phyloP scores from a whole-genome alignment of 2,329 filamentous ascomycete species.

The Ceratocystiopsis minuta region DNA sequence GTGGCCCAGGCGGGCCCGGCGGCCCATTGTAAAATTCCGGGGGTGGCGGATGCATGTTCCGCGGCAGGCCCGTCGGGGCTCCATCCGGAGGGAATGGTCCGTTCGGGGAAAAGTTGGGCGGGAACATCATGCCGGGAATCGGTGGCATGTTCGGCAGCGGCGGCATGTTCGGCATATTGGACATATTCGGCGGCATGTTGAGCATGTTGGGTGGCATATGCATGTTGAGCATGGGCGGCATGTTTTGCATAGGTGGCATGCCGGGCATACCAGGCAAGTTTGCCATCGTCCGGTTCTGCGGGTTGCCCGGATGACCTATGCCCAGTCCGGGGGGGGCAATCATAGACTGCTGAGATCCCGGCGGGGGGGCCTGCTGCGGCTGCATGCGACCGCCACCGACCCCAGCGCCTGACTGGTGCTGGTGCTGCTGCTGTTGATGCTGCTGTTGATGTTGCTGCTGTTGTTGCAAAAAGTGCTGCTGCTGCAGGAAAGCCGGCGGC shows the following conservation, averaged over 20 bases:
- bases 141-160: constrained; percentile 4
- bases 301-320: constrained; percentile 14
- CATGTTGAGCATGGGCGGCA: constrained; percentile 14
- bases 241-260: constrained; percentile 7
- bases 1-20: constrained; percentile 8
- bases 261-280: constrained; percentile 4
- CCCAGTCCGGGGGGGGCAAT: constrained; percentile 37
- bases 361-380: constrained; percentile 13
- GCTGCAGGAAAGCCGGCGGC: constrained; percentile 9
- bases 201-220: constrained; percentile 14
- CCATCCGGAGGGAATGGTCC: constrained; percentile 27
- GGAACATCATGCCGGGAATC: constrained; percentile 26
- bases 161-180: constrained; percentile 4
- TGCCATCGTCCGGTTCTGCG: constrained; percentile 28
- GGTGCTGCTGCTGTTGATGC: constrained; percentile 12
- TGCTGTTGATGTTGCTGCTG: neutral
- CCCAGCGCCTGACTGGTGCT: constrained; percentile 12
- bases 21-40: constrained; percentile 33
- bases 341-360: constrained; percentile 29
- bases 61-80: constrained; percentile 27
- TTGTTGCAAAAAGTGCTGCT: constrained; percentile 24
- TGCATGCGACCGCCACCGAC: constrained; percentile 24
- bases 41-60: constrained; percentile 36
- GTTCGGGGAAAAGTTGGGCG: constrained; percentile 38
- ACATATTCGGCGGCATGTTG: neutral